Base-by-base conservation (phyloP, 2,329 filamentous ascomycete genomes). In the Colletotrichum caudatum region DNA sequence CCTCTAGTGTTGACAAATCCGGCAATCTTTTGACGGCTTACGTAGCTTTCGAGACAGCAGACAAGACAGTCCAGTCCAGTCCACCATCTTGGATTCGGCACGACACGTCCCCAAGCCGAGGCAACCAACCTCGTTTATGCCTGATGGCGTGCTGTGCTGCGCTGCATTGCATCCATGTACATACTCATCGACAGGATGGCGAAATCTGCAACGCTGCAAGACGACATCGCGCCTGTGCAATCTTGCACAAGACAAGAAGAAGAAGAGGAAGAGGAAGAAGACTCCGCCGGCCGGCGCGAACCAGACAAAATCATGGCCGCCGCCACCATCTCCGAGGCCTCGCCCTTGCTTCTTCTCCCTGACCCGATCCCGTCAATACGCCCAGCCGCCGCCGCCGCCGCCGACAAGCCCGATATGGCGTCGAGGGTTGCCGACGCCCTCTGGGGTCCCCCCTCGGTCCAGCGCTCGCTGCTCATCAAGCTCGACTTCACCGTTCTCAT, bases 401-500 rank as follows among this genome's bases (percentile, higher is more conserved):
- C 7, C 37, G 37, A 39, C 11, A 39, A 48, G 18, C 39, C 66
- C 56, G 48, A 44, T 6, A 67, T 71, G 68, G 41, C 51, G 33
- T 67, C 64, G 26, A 67, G 26, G 20, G 26, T 71, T 16, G 62
- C 61, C 20, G 56, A 51, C 7, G 68, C 57, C 64, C 64, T 71
- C 35, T 71, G 68, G 68, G 68, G 68, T 39, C 68, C 57, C 41
- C 65, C 75, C 29, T 75, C 75, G 6, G 48, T 69, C 46, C 65
- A 78, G 70, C 75, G 77, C 11, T 66, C 73, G 18, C 75, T 82
- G 53, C 76, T 83, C 39, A 78, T 80, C 48, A 83, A 82, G 75
- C 78, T 84, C 9, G 82, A 84, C 70, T 77, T 80, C 56, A 84
- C 82, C 0, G 76, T 84, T 8, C 77, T 84, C 26, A 80, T 81